phyloP scores from a whole-genome alignment of 805 yeast species.

The Suhomyces tanzawaensis region DNA sequence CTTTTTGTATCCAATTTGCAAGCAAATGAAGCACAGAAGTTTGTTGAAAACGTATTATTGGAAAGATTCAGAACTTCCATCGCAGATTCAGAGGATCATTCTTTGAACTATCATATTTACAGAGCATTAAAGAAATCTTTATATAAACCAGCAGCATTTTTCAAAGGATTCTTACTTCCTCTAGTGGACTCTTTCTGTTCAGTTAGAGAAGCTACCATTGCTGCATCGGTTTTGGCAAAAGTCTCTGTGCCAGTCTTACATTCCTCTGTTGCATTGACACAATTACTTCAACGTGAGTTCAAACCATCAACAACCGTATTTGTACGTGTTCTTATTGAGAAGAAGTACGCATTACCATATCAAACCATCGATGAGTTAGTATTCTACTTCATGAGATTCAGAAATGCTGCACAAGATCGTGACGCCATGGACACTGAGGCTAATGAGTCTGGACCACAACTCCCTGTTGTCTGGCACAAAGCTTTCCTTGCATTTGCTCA shows the following conservation, averaged over 20 bases:
- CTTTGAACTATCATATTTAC: conserved; percentile 87
- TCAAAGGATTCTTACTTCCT: conserved; percentile 93
- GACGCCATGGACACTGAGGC: conserved; percentile 38
- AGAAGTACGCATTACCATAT: conserved; percentile 94
- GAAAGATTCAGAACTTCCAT: conserved; percentile 72
- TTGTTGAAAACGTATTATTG: conserved; percentile 62
- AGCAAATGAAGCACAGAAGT: conserved; percentile 85
- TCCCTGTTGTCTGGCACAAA: conserved; percentile 98
- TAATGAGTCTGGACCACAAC: conserved; percentile 45
- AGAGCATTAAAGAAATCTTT: conserved; percentile 88
- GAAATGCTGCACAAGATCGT: conserved; percentile 52
- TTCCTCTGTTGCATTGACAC: conserved; percentile 91
- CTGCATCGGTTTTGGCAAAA: conserved; percentile 85
- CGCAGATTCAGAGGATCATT: conserved; percentile 71
- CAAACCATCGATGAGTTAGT: conserved; percentile 94
- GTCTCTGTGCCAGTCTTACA: conserved; percentile 93
- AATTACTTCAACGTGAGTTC: conserved; percentile 76
- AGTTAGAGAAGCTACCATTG: conserved; percentile 90
- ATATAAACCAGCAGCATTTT: conserved; percentile 96
- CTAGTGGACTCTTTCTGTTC: conserved; percentile 86
- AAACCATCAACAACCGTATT: conserved; percentile 87
- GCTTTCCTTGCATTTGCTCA: conserved; percentile 93
- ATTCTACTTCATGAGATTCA: conserved; percentile 88
- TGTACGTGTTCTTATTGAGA: conserved; percentile 84
- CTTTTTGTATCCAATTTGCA: conserved; percentile 86